phyloP scores from a whole-genome alignment of 495 filamentous ascomycete species.

The Filosporella fistucella region DNA sequence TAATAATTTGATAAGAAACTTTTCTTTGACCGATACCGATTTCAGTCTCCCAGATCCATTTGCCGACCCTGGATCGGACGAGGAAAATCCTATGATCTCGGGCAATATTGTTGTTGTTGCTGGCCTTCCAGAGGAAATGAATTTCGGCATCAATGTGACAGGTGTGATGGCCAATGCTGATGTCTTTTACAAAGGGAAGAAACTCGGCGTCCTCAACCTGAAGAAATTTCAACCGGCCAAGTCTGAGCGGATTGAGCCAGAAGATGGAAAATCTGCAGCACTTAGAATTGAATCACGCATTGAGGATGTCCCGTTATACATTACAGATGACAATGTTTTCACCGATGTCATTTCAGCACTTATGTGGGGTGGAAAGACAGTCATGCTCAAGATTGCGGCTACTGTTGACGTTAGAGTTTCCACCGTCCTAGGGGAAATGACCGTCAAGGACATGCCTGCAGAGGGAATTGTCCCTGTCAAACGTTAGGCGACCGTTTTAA shows the following conservation, averaged over 20 bases:
- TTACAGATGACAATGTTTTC: conserved; percentile 74
- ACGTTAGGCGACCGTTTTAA: conserved; percentile 50
- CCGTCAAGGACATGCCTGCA: conserved; percentile 76
- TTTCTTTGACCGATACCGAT: conserved; percentile 76
- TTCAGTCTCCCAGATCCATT: conserved; percentile 77
- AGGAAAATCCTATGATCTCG: conserved; percentile 71
- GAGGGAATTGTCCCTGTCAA: conserved; percentile 83
- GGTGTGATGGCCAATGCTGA: conserved; percentile 70
- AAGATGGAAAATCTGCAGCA: conserved; percentile 41
- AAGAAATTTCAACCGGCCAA: conserved; percentile 79
- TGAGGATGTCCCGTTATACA: conserved; percentile 70
- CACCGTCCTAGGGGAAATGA: conserved; percentile 73
- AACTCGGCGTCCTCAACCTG: conserved; percentile 74
- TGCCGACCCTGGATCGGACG: conserved; percentile 70
- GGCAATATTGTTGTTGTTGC: conserved; percentile 75
- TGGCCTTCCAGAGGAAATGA: conserved; percentile 76
- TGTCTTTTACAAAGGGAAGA: conserved; percentile 67
- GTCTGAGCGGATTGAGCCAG: conserved; percentile 59
- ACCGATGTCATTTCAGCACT: conserved; percentile 68
- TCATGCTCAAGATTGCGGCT: conserved; percentile 70
- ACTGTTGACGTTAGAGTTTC: conserved; percentile 75
- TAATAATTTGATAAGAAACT: conserved; percentile 77
- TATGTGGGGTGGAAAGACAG: conserved; percentile 60
- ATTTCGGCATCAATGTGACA: conserved; percentile 72
- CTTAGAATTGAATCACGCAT: conserved; percentile 71